Evolutionary conservation across 495 filamentous ascomycete species (phyloP), one percentile per base, ranked within the genome.

Genomic region (Neurospora sp.): DNA sequence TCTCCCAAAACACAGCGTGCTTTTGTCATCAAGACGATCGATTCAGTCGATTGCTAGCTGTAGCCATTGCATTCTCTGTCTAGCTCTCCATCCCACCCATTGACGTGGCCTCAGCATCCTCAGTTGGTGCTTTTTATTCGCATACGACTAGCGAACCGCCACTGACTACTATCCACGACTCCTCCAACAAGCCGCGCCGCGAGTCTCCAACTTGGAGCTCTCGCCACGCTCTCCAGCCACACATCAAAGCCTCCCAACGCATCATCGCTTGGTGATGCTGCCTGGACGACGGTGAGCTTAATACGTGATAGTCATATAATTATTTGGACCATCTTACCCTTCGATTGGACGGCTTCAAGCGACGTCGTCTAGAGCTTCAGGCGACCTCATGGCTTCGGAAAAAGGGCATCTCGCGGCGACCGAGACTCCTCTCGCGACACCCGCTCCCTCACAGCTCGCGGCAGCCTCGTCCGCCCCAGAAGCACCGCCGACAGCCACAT

Each of bases 201-300:
- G 45, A 40, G 40, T 47, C 61, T 70, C 37, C 73, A 61, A 44
- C 41, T 18, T n/a, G 31, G 27, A 82, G 81, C 81, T 83, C 81
- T 83, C 81, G 85, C 85, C 85, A 86, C 85, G 80, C 78, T 84
- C 82, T 82, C 74, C 85, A 85, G 83, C 85, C 84, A 84, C 83
- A 85, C 84, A 80, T 77, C 77, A 78, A 80, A 77, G 77, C 80
- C 79, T 77, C 76, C 76, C 76, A 69, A 76, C 74, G 69, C 45
- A 69, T 69, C 75, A 70, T 72, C 75, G 74, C 77, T 77, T 75
- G 80, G 82, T 77, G 77, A 86, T 85, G 84, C 80, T 74, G 74
- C 74, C 73, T 75, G 78, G 75, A 77, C 78, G 77, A 77, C 80
- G 77, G 80, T 77, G 75, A 79, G 74, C 75, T 76, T 71, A 59